Percentiles rank a stretch among this genome's conserved stretches.
These are phyloP conservation scores for Isochrysis galbana DNA, from an alignment of 78 protist genomes.

Conservation along the genomic window DNA sequence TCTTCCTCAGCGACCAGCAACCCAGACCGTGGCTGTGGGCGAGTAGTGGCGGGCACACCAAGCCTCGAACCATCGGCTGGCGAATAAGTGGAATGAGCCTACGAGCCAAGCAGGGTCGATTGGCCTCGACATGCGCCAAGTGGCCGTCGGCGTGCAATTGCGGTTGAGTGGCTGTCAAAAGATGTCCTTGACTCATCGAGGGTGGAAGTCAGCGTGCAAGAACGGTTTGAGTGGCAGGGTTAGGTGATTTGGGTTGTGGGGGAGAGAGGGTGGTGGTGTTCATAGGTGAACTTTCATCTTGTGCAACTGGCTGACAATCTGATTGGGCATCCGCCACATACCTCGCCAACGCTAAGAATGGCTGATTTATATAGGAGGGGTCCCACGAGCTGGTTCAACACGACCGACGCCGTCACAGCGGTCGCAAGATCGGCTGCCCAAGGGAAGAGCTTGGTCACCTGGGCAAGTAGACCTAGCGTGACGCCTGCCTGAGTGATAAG, in stretches of 20 bases:
- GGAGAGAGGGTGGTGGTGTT: no score
- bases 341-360: not conserved
- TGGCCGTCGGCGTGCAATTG: no score
- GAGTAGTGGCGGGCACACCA: not conserved
- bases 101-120: no score
- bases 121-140: no score
- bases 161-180: no score
- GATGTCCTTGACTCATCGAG: no score
- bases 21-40: not conserved
- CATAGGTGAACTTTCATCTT: no score
- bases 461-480: not conserved
- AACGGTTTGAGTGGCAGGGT: no score
- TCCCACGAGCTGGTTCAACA: not conserved
- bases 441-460: not conserved
- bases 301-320: no score
- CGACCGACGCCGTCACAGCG: not conserved
- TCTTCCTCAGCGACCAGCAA: not conserved
- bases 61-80: not conserved
- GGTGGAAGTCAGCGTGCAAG: no score
- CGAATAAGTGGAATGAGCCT: not conserved
- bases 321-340: no score
- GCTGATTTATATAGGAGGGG: not conserved
- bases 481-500: not conserved
- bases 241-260: no score
- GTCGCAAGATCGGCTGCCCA: not conserved